Conservation (phyloP, 164 flowering plant species). For the Stephania cephalantha region DNA sequence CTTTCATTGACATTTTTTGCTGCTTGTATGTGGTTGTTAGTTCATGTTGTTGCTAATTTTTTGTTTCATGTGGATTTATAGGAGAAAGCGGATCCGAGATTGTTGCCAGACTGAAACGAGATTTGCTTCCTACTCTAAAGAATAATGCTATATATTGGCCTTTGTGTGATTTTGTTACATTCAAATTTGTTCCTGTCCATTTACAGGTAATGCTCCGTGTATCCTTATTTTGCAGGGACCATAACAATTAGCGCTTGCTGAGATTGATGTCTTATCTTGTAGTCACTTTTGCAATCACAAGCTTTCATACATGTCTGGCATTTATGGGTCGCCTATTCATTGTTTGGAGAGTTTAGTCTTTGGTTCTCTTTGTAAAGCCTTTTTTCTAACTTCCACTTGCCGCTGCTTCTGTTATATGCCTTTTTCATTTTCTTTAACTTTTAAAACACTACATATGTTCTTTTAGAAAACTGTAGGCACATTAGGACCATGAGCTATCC, state of each 20-base stretch:
- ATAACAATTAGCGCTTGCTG: neutral
- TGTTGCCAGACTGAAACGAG: conserved; percentile 70
- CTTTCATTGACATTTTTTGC: neutral
- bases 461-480: neutral
- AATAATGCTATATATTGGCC: conserved; percentile 78
- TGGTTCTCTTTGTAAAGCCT: no score
- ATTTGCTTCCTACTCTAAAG: conserved; percentile 62
- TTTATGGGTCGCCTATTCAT: neutral
- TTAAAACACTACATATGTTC: no score
- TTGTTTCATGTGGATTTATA: neutral
- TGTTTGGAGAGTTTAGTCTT: neutral
- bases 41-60: no score
- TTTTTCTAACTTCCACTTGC: no score
- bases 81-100: conserved; percentile 58
- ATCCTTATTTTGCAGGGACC: neutral
- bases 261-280: neutral
- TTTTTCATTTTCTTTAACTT: no score
- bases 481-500: neutral
- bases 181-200: conserved; percentile 70
- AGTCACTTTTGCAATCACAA: neutral
- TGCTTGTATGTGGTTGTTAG: no score
- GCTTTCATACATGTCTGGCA: neutral
- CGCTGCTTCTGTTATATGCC: no score
- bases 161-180: conserved; percentile 73
- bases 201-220: conserved; percentile 50